Evolutionary conservation across 805 yeast species (phyloP), one percentile per base, ranked within the genome.

Genomic region (Yamadazyma sp.): DNA sequence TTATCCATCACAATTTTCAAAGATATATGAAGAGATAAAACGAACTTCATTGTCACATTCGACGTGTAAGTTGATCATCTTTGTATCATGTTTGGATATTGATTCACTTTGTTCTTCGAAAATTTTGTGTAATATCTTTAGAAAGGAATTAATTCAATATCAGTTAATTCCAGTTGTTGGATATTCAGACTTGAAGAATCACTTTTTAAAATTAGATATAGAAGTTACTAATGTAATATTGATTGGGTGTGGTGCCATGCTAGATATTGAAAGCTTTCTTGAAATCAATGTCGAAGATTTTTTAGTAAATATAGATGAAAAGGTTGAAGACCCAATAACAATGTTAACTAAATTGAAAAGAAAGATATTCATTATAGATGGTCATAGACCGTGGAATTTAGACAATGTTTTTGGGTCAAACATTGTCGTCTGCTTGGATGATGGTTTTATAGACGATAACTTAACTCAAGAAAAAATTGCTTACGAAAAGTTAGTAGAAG

Each of bases 301-400:
- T 36, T 56, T 51, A 10, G 13, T 17, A 8, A 23, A 23, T 4
- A 54, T 42, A 6, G 52, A 43, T 28, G 57, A 45, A 6, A 57
- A 48, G 16, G 30, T 49, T n/a, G 5, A 24, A 11, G 38, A 33
- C 15, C 18, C 21, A 11, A 19, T 40, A 3, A 25, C 14, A 7
- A 37, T 36, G 7, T 23, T 44, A 19, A 21, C 23, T 11, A 43
- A 55, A 29, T 55, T 71, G 26, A 72, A 62, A 31, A 70, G 93
- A 44, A 76, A 71, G 38, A 74, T 91, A 2, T 94, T 86, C 50
- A 75, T 94, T 8, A 70, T 93, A 37, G 99, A 93, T 59, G 88
- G 95, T 3, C 93, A 85, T 45, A 67, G 98, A 44, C 99, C 98
- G 4, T 93, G 98, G 98, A 89, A 89, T 59, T 65, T 93, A 44